Evolutionary conservation across 805 yeast species (phyloP), one percentile per base, ranked within the genome.

Genomic region (Cyberlindnera nakhonratchasimensis): DNA sequence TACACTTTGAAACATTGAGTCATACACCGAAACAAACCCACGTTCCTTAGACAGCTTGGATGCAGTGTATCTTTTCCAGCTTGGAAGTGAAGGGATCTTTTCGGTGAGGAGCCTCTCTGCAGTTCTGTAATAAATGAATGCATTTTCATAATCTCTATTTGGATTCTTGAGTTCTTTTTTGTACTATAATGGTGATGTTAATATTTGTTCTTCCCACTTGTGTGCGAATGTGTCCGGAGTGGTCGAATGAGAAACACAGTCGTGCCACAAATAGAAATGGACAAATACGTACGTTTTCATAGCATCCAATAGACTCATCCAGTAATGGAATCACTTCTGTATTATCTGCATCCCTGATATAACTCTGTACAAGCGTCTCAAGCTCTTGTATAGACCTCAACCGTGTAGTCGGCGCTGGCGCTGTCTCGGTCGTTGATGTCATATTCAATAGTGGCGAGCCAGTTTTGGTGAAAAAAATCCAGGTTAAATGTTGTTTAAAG

Each of bases 251-350:
- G n/a, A n/a, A n/a, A n/a, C n/a, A n/a, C n/a, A 11, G 11, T 23
- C 25, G 25, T 23, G 25, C 10, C 25, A 23, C 8, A 23, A 23
- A 23, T 8, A 23, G 11, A 23, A 11, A 23, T 11, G 11, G 8
- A 11, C 11, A 26, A 12, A 20, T 29, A 47, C 51, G 25, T 20
- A 47, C 51, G 17, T 46, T 48, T 24, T 40, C 48, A 34, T 23
- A 52, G 32, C 47, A 45, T 13, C 48, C 52, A 10, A 51, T 35
- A 1, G 53, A 39, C 7, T 38, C 45, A 4, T 40, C 46, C 2
- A 49, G 28, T 8, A 42, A 39, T 19, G 40, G 33, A 0, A 42
- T 13, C 5, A 45, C 33, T 2, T 37, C 39, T 1, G 33, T 23
- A 10, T 28, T 28, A 10, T 44, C 47, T 3, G 39, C 13, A 12